These are phyloP conservation scores for Paecilomyces fulvus DNA, from an alignment of 2,329 filamentous ascomycete genomes.

Conservation along the genomic window DNA sequence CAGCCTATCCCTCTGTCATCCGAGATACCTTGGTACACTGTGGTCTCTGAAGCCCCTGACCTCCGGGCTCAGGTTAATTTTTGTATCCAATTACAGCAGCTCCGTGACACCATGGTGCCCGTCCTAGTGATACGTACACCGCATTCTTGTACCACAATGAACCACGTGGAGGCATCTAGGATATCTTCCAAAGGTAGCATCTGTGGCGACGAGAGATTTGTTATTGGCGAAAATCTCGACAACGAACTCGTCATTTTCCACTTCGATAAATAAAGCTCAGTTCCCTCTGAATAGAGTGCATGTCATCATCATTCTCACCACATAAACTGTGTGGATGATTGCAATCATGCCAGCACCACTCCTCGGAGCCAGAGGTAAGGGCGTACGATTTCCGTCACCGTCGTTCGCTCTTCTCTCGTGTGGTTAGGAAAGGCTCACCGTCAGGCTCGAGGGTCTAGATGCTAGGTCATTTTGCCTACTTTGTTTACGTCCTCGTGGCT, in stretches of 20 bases:
- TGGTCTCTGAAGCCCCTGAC: conserved; percentile 30
- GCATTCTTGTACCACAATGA: conserved; percentile 13
- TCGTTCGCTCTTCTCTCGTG: neutral
- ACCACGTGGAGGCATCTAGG: conserved; percentile 35
- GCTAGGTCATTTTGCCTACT: neutral
- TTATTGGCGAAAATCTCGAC: conserved; percentile 50
- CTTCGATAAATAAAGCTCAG: conserved; percentile 34
- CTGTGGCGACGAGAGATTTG: conserved; percentile 52
- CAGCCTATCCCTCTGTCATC: conserved; percentile 22
- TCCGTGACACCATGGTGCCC: conserved; percentile 14
- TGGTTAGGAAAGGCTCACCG: too few relatives aligned
- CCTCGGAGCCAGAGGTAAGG: neutral
- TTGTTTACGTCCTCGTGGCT: neutral
- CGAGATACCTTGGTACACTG: conserved; percentile 23
- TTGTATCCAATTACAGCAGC: conserved; percentile 25
- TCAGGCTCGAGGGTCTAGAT: neutral
- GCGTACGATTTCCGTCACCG: neutral
- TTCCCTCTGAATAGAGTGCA: neutral
- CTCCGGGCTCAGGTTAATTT: conserved; percentile 22
- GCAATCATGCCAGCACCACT: neutral
- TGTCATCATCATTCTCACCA: neutral
- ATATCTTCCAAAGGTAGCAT: conserved; percentile 48
- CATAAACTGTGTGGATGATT: neutral
- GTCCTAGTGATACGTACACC: conserved; percentile 23
- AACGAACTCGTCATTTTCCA: conserved; percentile 46